These are phyloP conservation scores for Petunia axillaris DNA, from an alignment of 257 asterid species.

Conservation along the genomic window DNA sequence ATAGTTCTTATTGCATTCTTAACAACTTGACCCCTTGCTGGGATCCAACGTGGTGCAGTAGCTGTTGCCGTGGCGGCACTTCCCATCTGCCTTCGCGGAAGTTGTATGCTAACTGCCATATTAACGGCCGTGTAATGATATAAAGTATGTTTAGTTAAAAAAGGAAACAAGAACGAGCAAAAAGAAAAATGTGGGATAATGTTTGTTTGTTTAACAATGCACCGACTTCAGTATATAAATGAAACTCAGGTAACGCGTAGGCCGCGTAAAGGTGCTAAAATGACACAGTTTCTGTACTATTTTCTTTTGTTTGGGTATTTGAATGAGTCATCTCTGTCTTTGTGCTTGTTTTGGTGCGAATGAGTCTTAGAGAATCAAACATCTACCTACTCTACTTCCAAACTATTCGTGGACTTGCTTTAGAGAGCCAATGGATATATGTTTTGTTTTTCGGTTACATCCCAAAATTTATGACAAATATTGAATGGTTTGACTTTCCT, in stretches of 20 bases:
- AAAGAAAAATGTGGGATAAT: not conserved
- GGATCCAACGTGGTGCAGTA: constrained; percentile 28
- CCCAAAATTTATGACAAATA: too few relatives aligned
- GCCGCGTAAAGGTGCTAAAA: not conserved
- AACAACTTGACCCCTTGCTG: constrained; percentile 25
- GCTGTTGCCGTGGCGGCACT: not conserved
- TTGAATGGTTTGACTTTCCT: too few relatives aligned
- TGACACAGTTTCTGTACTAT: not conserved
- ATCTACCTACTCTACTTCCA: not conserved
- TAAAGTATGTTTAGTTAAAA: not conserved
- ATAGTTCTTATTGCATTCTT: constrained; percentile 11
- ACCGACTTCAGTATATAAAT: not conserved
- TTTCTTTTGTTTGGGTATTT: not conserved
- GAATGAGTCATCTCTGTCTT: not conserved
- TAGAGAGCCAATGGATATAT: too few relatives aligned
- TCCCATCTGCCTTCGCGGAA: not conserved
- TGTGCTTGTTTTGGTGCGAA: not conserved
- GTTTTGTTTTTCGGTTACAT: too few relatives aligned
- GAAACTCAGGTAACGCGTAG: not conserved
- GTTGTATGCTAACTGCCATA: not conserved
- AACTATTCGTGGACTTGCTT: not conserved
- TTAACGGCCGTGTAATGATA: not conserved
- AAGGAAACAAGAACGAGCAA: not conserved
- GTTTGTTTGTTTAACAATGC: not conserved
- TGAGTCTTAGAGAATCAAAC: not conserved